Evolutionary conservation across 352 stramenopile species (phyloP).

Genomic region (Thalassiosira mediterranea): DNA sequence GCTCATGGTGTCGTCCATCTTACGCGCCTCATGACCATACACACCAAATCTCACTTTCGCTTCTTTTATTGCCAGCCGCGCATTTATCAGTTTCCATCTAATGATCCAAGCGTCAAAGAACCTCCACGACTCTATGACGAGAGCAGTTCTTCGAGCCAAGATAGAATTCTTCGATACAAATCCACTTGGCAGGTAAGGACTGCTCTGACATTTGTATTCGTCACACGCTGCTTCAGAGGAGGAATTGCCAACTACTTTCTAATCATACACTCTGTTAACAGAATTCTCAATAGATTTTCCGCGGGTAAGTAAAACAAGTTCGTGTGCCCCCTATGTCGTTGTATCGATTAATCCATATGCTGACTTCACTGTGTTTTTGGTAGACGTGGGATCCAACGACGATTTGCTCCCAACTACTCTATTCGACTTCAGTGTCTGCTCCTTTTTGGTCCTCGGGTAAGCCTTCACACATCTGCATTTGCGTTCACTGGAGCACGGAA

Average conservation of each 20-base stretch:
- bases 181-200: slow-evolving; percentile 56
- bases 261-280: no score
- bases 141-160: slow-evolving; percentile 86
- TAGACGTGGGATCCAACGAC: slow-evolving; percentile 87
- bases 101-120: slow-evolving; percentile 71
- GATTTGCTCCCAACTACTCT: slow-evolving; percentile 82
- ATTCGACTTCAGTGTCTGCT: slow-evolving; percentile 79
- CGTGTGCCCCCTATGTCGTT: no score
- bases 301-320: no score
- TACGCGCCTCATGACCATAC: no score
- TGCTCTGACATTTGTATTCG: background rate
- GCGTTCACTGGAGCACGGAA: no score
- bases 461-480: no score
- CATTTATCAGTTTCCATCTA: slow-evolving; percentile 60
- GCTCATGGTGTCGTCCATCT: no score
- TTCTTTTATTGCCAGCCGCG: slow-evolving; percentile 54
- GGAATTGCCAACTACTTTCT: no score
- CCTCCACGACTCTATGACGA: slow-evolving; percentile 89
- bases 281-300: no score
- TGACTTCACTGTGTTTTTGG: background rate
- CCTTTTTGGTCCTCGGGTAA: slow-evolving; percentile 81
- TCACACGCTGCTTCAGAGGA: no score
- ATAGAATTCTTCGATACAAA: slow-evolving; percentile 94
- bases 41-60: no score
- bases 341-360: background rate